A percentile compares a stretch with the other conserved stretches of the same genome.
phyloP scores from a whole-genome alignment of 2,329 filamentous ascomycete species.

The Ophiostoma ips region DNA sequence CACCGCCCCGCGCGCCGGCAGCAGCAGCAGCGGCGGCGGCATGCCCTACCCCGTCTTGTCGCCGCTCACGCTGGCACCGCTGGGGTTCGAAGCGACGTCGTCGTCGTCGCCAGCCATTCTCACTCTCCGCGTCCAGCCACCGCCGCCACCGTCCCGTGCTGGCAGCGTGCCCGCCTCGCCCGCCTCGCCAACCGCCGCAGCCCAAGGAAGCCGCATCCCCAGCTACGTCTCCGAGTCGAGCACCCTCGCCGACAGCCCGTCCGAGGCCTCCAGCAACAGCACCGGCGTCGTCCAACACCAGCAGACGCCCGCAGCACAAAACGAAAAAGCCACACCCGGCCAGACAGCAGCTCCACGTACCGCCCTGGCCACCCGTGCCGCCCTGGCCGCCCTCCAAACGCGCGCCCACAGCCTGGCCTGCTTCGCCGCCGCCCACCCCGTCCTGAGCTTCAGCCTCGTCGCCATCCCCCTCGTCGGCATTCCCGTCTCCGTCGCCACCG shows the following conservation, averaged over 20 bases:
- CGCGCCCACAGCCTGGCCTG: neutral
- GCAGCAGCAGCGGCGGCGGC: neutral
- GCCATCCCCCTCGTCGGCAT: constrained; percentile 25
- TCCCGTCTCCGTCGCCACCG: constrained; percentile 23
- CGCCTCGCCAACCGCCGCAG: too few species aligned
- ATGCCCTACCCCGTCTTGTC: neutral
- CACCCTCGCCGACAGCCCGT: constrained; percentile 9
- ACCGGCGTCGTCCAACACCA: neutral
- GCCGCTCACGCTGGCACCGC: neutral
- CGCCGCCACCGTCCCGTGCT: too few species aligned
- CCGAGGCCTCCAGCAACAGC: neutral
- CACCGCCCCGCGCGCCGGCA: neutral
- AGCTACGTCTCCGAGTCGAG: constrained; percentile 14
- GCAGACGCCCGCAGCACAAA: neutral
- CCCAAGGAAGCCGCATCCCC: constrained; percentile 4
- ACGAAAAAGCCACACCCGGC: neutral
- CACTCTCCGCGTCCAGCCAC: neutral
- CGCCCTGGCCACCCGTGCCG: neutral
- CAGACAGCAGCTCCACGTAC: too few species aligned
- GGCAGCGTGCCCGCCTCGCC: too few species aligned
- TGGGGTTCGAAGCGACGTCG: too few species aligned
- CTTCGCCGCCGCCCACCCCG: constrained; percentile 15
- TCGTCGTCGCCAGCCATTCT: neutral
- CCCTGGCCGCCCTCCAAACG: neutral
- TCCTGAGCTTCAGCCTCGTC: constrained; percentile 20